phyloP scores from a whole-genome alignment of 2,329 filamentous ascomycete species.

The Penicillium sp. region DNA sequence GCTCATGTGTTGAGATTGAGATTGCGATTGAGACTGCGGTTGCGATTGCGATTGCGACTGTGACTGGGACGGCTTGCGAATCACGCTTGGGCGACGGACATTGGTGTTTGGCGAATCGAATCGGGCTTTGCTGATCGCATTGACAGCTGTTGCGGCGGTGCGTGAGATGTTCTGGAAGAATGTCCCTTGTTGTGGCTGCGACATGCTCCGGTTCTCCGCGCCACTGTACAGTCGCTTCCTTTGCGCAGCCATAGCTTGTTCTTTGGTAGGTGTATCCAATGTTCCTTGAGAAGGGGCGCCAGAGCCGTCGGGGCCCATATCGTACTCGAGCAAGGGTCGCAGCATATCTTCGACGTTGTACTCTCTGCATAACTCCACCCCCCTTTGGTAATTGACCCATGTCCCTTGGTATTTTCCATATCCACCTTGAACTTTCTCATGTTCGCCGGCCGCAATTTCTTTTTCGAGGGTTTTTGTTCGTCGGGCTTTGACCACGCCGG shows the following conservation, averaged over 20 bases:
- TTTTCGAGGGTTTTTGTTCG: constrained; percentile 98
- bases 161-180: constrained; percentile 98
- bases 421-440: constrained; percentile 97
- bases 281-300: constrained; percentile 72
- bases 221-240: constrained; percentile 89
- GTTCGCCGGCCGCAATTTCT: constrained; percentile 92
- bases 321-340: constrained; percentile 54
- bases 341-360: constrained; percentile 60
- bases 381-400: constrained; percentile 94
- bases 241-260: constrained; percentile 96
- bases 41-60: constrained; percentile 45
- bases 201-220: constrained; percentile 69
- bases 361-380: constrained; percentile 85
- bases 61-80: constrained; percentile 65
- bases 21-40: neutral
- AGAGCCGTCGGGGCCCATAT: constrained; percentile 58
- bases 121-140: constrained; percentile 93
- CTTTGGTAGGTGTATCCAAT: constrained; percentile 94
- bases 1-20: constrained; percentile 55
- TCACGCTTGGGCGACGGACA: constrained; percentile 68
- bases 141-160: constrained; percentile 89
- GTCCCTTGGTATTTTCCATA: constrained; percentile 99
- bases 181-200: constrained; percentile 71
- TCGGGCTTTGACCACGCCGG: constrained; percentile 95
- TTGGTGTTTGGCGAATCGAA: constrained; percentile 80